phyloP scores from a whole-genome alignment of 2,329 filamentous ascomycete genomes.

The Xylariales sp. region DNA sequence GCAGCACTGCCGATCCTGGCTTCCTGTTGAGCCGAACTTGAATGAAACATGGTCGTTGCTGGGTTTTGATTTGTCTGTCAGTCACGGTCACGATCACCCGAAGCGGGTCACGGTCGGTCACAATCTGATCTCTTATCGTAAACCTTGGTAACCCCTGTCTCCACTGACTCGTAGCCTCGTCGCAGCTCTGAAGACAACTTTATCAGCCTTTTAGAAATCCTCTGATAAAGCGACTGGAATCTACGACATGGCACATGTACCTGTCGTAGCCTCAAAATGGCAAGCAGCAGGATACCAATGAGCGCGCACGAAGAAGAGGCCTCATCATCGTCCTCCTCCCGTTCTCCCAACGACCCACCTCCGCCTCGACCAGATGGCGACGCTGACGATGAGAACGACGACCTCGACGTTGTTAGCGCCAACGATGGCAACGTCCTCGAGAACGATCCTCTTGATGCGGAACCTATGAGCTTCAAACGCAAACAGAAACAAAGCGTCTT shows the following conservation, averaged over 20 bases:
- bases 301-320: slow-evolving; percentile 21
- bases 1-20: too few species aligned
- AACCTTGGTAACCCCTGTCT: too few species aligned
- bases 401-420: slow-evolving; percentile 21
- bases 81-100: too few species aligned
- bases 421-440: slow-evolving; percentile 34
- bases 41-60: too few species aligned
- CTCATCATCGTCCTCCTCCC: slow-evolving; percentile 21
- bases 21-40: too few species aligned
- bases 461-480: slow-evolving; percentile 66
- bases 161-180: too few species aligned
- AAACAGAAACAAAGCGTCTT: slow-evolving; percentile 50
- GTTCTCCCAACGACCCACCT: slow-evolving; percentile 15
- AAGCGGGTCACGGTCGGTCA: too few species aligned
- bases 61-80: too few species aligned
- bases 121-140: too few species aligned
- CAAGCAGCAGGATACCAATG: slow-evolving; percentile 25
- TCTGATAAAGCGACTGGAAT: too few species aligned
- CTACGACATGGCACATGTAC: slow-evolving; percentile 6
- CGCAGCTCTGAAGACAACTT: not conserved
- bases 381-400: slow-evolving; percentile 21
- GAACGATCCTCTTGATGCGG: slow-evolving; percentile 53
- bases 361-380: slow-evolving; percentile 18
- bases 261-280: not conserved
- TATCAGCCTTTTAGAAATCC: too few species aligned